These are phyloP conservation scores for Nadsonia starkeyi-henricii DNA, from an alignment of 1,139 yeast species.

Conservation along the genomic window DNA sequence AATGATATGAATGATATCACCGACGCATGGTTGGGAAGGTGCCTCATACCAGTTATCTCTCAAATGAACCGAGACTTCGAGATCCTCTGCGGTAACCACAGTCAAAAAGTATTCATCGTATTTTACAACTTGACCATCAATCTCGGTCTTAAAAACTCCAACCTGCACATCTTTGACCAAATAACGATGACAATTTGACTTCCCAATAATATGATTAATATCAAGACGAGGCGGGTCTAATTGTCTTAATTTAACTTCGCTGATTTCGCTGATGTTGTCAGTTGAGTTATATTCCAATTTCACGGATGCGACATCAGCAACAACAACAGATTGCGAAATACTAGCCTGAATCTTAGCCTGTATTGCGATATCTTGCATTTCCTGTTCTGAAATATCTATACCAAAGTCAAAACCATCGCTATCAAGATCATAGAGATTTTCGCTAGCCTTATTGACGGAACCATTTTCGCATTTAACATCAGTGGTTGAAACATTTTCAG, in stretches of 20 bases:
- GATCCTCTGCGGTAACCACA: not conserved
- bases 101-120: not conserved
- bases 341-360: no score
- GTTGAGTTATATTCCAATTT: no score
- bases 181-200: not conserved
- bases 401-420: not conserved
- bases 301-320: no score
- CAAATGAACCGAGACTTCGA: not conserved
- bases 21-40: not conserved
- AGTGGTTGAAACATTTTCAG: not conserved
- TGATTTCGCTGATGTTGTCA: no score
- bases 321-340: no score
- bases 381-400: not conserved
- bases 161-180: not conserved
- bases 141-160: not conserved
- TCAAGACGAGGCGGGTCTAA: no score
- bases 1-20: not conserved
- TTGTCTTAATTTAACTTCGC: no score
- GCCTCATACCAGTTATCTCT: not conserved
- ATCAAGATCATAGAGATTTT: not conserved
- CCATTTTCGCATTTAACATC: no score
- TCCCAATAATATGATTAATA: not conserved
- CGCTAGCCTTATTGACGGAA: no score
- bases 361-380: not conserved
- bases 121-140: not conserved